Base-by-base conservation (phyloP, 129 eudicot species). In the Apium graveolens region DNA sequence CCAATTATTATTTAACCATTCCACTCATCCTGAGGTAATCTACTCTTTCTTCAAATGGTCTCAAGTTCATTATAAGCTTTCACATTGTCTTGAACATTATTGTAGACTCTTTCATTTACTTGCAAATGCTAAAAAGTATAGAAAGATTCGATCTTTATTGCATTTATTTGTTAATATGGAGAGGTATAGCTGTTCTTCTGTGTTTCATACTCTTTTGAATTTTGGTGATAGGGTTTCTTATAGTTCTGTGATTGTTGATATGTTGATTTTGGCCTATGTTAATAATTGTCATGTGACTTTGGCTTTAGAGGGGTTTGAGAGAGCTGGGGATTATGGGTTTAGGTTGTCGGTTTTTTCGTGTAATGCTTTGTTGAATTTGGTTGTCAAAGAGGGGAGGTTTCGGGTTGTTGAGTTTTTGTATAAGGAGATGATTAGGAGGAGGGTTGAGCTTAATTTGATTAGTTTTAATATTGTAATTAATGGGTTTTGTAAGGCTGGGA, bases 401-500 rank as follows among this genome's bases (percentile, higher is more conserved):
- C 83, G 82, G 16, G 83, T 63, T 55, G 83, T 80, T 49, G 97
- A 94, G 79, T 76, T 85, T 78, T 85, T 88, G 74, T 91, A 85
- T 75, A 90, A 80, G 83, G 97, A 86, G 83, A 89, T 91, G 93
- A 57, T 87, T 80, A 86, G 84, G 91, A 89, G 96, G 84, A 87
- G 87, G 81, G 68, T 91, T 69, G 53, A 42, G 80, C 80, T 85
- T 74, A 83, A 91, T 83, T 68, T 83, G 83, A 80, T 80, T 41
- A 91, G 92, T 0, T 91, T 88, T 77, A 94, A 94, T 80, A 90
- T 84, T 24, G 93, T 88, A 53, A 86, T 94, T 46, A 89, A 85
- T 76, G 98, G 96, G 38, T 78, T 91, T 35, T 91, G 98, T 83
- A 94, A 90, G 79, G 92, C 74, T 14, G 98, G 98, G 66, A 88